Base-by-base conservation (phyloP, 805 yeast genomes). In the Nakazawaea populi region DNA sequence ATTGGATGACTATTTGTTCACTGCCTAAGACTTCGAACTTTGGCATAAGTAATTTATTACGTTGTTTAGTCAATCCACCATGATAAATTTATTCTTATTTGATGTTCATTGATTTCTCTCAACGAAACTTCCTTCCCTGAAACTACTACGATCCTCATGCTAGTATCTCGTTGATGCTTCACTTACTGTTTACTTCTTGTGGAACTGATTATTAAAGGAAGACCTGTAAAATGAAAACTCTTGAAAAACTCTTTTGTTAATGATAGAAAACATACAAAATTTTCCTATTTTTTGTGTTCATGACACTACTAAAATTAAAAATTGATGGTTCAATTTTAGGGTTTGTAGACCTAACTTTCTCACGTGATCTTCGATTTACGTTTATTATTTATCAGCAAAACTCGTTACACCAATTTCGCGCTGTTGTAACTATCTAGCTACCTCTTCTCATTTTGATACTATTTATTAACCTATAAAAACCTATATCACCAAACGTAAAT, bases 121-220 rank as follows among this genome's bases (percentile, higher is more conserved):
- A 18, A 18, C 24, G 24, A 18, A 34, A 34, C 12, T 12, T 34
- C 36, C 12, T 12, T 10, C 12, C 12, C 36, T 10, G 12, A 10
- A 12, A 34, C 36, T 12, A 34, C 36, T 34, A 34, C 36, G 12
- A 34, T 34, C 9, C 36, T 34, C 36, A 34, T 3, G 36, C 9
- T 34, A 34, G 2, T 10, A 9, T n/a, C 8, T 2, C 8, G 18
- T 8, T 12, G n/a, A 12, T 37, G 14, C 18, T 12, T 44, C 47
- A 44, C 47, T 44, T 44, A 44, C 47, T 27, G 41, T 36, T 44
- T 44, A 37, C 14, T 44, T 44, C 30, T 35, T 44, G 10, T 12
- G 36, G 41, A 44, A 44, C 40, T 36, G 35, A 31, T 18, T 35
- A 28, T 44, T 27, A 18, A 43, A 43, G 39, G 24, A 10, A n/a